These are phyloP conservation scores for Diplodia corticola DNA, from an alignment of 2,329 filamentous ascomycete genomes.

Conservation along the genomic window DNA sequence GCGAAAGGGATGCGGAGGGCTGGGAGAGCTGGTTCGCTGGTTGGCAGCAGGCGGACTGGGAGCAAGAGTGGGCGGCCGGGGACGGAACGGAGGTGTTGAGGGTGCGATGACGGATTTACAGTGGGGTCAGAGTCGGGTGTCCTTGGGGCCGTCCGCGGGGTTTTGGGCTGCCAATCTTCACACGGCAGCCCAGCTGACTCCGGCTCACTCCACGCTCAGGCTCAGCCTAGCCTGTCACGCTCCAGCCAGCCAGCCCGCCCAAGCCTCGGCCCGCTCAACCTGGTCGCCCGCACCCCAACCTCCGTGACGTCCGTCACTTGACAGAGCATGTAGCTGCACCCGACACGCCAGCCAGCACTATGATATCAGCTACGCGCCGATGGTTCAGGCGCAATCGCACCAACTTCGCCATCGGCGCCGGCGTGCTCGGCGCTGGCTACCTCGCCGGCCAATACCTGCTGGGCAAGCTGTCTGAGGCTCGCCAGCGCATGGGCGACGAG, in stretches of 20 bases:
- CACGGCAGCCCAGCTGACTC: slow-evolving; percentile 8
- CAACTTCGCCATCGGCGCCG: slow-evolving; percentile 82
- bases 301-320: slow-evolving; percentile 18
- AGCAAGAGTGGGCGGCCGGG: background rate
- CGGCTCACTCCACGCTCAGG: slow-evolving; percentile 15
- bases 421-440: slow-evolving; percentile 86
- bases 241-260: slow-evolving; percentile 5
- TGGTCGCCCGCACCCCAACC: slow-evolving; percentile 16
- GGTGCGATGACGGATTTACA: slow-evolving; percentile 19
- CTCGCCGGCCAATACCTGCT: slow-evolving; percentile 90
- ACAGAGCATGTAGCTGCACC: slow-evolving; percentile 19
- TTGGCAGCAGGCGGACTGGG: background rate
- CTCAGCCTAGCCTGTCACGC: background rate
- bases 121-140: slow-evolving; percentile 14
- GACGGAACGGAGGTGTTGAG: slow-evolving; percentile 7
- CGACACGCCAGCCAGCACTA: slow-evolving; percentile 33
- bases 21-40: background rate
- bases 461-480: slow-evolving; percentile 85
- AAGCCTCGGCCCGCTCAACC: slow-evolving; percentile 6
- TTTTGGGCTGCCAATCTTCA: slow-evolving; percentile 10
- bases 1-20: background rate
- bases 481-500: slow-evolving; percentile 95
- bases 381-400: slow-evolving; percentile 93
- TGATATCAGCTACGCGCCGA: slow-evolving; percentile 74
- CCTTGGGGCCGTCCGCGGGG: slow-evolving; percentile 15